A percentile compares a stretch with the other conserved stretches of the same genome.
Evolutionary conservation across 2,329 filamentous ascomycete species (phyloP).

Genomic region (Leptographium lundbergii): DNA sequence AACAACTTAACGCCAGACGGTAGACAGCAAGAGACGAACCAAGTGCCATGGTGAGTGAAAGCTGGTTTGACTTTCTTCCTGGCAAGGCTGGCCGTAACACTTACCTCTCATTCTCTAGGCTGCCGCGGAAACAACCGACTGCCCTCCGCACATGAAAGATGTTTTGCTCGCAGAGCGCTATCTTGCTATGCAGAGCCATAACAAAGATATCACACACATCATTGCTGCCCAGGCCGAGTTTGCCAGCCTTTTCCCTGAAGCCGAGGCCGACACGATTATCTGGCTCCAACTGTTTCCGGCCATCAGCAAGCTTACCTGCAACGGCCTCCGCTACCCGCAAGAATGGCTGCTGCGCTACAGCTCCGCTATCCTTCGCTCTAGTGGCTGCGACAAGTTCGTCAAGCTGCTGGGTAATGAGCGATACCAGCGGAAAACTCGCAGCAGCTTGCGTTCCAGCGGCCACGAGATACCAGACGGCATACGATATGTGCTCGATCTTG

Average conservation of each 20-base stretch:
- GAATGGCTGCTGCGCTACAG: conserved; percentile 9
- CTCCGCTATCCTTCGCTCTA: conserved; percentile 7
- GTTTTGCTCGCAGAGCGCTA: neutral
- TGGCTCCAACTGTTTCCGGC: conserved; percentile 5
- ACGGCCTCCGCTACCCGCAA: conserved; percentile 3
- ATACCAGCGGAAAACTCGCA: conserved; percentile 4
- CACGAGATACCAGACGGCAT: conserved; percentile 10
- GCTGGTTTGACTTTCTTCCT: no score
- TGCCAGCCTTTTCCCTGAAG: conserved; percentile 4
- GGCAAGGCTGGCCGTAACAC: no score
- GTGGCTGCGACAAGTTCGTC: conserved; percentile 9
- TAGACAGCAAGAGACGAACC: no score
- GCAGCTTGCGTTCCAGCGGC: neutral
- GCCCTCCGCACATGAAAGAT: neutral
- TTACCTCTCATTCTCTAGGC: no score
- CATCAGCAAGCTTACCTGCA: conserved; percentile 7
- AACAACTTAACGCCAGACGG: no score
- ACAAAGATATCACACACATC: conserved; percentile 7
- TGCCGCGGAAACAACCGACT: no score
- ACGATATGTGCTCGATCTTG: conserved; percentile 14
- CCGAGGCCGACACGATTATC: conserved; percentile 11
- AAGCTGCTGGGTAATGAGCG: conserved; percentile 8
- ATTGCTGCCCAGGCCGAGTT: conserved; percentile 10
- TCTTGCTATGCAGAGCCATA: neutral
- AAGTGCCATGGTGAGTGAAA: no score